Conservation (phyloP, 140 eudicot genomes). For the Stevia rebaudiana region DNA sequence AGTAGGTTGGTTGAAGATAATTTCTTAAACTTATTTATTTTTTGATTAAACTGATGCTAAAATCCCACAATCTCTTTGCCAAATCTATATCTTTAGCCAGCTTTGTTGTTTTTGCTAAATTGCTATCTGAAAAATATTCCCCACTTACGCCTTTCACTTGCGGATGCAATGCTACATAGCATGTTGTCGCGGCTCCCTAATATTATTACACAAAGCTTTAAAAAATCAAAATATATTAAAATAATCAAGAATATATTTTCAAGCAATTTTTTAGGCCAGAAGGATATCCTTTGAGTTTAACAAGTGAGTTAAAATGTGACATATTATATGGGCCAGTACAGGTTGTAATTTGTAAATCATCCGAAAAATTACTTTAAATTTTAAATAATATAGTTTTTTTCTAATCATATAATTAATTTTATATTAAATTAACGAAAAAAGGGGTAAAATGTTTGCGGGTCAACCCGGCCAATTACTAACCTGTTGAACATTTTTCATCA, state of each 20-base stretch:
- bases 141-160: conserved; percentile 67
- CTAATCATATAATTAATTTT: neutral
- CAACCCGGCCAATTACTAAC: conserved; percentile 29
- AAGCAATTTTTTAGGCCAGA: too few relatives aligned
- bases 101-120: conserved; percentile 41
- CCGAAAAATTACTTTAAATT: neutral
- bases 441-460: neutral
- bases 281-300: too few relatives aligned
- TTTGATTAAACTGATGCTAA: conserved; percentile 47
- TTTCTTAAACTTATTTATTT: neutral
- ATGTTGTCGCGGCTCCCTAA: conserved; percentile 92
- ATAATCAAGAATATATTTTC: neutral
- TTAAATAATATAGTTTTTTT: neutral
- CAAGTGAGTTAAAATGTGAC: neutral
- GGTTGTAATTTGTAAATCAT: neutral
- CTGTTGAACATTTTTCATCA: conserved; percentile 70
- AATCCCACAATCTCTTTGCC: conserved; percentile 75
- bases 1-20: neutral
- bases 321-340: neutral
- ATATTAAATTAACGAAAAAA: neutral
- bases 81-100: conserved; percentile 43
- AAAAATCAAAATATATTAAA: neutral
- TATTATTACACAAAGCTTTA: neutral
- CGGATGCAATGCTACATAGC: conserved; percentile 72
- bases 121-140: conserved; percentile 62